Percentiles rank a stretch among this genome's conserved stretches.
Evolutionary conservation across 2,329 filamentous ascomycete species (phyloP).

Genomic region (Talaromyces sp.): DNA sequence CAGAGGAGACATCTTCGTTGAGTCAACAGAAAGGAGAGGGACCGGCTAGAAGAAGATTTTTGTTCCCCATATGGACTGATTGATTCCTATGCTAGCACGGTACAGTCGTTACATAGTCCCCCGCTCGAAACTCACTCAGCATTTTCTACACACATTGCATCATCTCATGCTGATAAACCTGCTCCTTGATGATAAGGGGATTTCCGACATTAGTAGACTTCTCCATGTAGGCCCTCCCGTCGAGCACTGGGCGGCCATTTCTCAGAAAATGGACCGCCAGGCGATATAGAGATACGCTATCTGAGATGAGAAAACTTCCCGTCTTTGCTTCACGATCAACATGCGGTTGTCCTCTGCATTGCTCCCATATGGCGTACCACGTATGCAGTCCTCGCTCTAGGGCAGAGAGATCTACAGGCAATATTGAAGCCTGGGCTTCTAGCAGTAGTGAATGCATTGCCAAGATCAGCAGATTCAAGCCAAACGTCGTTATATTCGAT

Average conservation of each 20-base stretch:
- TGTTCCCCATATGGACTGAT: too few relatives aligned
- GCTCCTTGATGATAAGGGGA: constrained; percentile 7
- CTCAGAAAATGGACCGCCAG: not conserved
- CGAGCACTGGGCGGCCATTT: constrained; percentile 7
- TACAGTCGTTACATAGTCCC: not conserved
- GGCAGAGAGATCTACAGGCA: not conserved
- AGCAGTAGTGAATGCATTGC: constrained; percentile 4
- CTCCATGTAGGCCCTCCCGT: not conserved
- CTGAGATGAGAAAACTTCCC: not conserved
- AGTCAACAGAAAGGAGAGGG: too few relatives aligned
- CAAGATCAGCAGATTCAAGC: not conserved
- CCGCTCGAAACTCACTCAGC: not conserved
- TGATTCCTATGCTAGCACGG: not conserved
- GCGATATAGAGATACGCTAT: constrained; percentile 1
- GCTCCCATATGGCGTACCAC: not conserved
- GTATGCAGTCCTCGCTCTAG: not conserved
- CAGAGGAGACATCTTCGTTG: too few relatives aligned
- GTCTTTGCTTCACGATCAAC: not conserved
- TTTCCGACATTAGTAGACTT: constrained; percentile 7
- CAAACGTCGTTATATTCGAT: not conserved
- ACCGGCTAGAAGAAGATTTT: too few relatives aligned
- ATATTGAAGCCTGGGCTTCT: constrained; percentile 1
- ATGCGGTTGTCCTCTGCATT: not conserved
- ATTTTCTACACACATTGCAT: not conserved
- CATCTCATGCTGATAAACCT: constrained; percentile 6